Percentiles rank a stretch among this genome's conserved stretches.
These are phyloP conservation scores for Neurospora africana DNA, from an alignment of 495 filamentous ascomycete species.

Conservation along the genomic window DNA sequence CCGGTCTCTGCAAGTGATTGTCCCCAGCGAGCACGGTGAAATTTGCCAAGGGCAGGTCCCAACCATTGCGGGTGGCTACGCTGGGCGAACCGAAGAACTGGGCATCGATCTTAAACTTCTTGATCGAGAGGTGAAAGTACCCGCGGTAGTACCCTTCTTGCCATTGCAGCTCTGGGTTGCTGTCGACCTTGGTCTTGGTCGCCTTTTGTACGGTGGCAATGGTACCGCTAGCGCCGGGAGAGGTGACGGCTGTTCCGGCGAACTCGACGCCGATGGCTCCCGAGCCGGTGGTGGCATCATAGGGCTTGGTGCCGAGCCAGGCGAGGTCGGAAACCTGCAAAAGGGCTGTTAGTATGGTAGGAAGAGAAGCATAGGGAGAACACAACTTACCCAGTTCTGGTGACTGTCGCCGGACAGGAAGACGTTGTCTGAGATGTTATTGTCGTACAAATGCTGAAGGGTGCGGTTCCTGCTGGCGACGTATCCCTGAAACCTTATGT, in stretches of 20 bases:
- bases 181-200: constrained; percentile 34
- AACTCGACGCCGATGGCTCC: constrained; percentile 54
- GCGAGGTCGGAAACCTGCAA: constrained; percentile 38
- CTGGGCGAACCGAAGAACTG: constrained; percentile 40
- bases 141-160: constrained; percentile 54
- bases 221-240: constrained; percentile 39
- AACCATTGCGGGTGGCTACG: constrained; percentile 34
- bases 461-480: constrained; percentile 50
- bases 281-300: constrained; percentile 41
- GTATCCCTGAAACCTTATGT: constrained; percentile 39
- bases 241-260: constrained; percentile 48
- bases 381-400: constrained; percentile 41
- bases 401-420: constrained; percentile 53
- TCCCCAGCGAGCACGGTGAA: constrained; percentile 48
- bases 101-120: constrained; percentile 39
- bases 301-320: constrained; percentile 44
- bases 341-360: neutral
- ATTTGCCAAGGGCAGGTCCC: constrained; percentile 50
- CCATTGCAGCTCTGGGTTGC: constrained; percentile 51
- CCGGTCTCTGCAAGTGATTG: constrained; percentile 36
- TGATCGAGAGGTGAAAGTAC: constrained; percentile 44
- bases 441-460: constrained; percentile 44
- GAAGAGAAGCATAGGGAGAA: neutral
- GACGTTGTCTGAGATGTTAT: constrained; percentile 50
- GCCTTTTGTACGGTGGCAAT: constrained; percentile 29